Conservation (phyloP, 208 protist genomes). For the Crithidia expoeki region DNA sequence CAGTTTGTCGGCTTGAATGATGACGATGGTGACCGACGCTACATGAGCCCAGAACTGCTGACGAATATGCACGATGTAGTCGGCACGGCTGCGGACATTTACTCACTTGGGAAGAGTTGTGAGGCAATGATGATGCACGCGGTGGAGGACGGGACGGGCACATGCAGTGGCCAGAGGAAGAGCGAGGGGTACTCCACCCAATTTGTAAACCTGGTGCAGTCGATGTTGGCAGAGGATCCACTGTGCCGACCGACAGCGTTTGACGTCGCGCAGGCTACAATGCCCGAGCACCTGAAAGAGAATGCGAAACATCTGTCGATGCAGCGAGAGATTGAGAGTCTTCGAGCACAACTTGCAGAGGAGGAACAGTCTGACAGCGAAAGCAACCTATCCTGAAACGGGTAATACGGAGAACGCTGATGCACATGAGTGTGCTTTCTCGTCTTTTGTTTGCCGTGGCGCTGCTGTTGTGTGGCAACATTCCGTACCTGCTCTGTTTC, state of each 20-base stretch:
- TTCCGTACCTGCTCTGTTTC: too few relatives aligned
- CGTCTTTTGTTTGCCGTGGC: too few relatives aligned
- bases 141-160: constrained; percentile 35
- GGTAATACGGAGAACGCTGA: too few relatives aligned
- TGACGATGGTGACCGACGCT: constrained; percentile 84
- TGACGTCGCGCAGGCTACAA: constrained; percentile 38
- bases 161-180: constrained; percentile 19
- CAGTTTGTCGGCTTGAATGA: constrained; percentile 75
- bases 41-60: constrained; percentile 78
- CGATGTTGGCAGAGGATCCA: constrained; percentile 43
- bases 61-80: constrained; percentile 29
- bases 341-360: constrained; percentile 10
- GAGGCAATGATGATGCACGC: constrained; percentile 68
- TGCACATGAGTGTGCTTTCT: too few relatives aligned
- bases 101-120: constrained; percentile 86
- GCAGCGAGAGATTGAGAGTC: constrained; percentile 16
- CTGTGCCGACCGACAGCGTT: constrained; percentile 46
- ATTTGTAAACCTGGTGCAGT: constrained; percentile 42
- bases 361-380: neutral
- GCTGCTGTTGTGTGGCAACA: too few relatives aligned
- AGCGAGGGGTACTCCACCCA: constrained; percentile 34
- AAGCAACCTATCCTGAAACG: neutral
- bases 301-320: constrained; percentile 12
- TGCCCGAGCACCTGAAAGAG: constrained; percentile 18
- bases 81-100: constrained; percentile 79